Base-by-base conservation (phyloP, 2,329 filamentous ascomycete genomes). In the Lachnellula subtilissima region DNA sequence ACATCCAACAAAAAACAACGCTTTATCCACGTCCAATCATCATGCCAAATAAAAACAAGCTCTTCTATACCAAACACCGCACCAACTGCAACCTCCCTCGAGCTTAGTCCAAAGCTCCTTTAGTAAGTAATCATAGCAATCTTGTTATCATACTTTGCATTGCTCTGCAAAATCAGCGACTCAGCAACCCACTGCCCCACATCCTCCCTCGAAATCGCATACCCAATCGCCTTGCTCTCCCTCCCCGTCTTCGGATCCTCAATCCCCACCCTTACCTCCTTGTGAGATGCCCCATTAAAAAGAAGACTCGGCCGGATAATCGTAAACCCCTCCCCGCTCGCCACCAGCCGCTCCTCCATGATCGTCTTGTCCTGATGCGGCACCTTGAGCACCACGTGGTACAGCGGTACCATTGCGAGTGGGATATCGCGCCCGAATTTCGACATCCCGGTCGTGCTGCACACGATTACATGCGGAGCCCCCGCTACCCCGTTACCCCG, bases 361-460 rank as follows among this genome's bases (percentile, higher is more conserved):
- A 63, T 67, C 36, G 61, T 63, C 68, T 80, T 81, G 61, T 81
- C 78, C 15, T 53, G 62, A 61, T 78, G 77, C 7, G 78, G 74
- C 28, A 69, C 68, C 43, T 64, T 63, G 4, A 80, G 67, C 28
- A 73, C 47, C 25, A 68, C 53, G 9, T 70, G 64, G 61, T 80
- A 80, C 11, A 80, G 59, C 0, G 76, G 76, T 3, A 69, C 37
- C 58, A 76, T 65, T 0, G 70, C 54, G 3, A 78, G 42, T 2
- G 78, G 77, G 39, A 76, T 64, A 54, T 79, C 78, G 0, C 74
- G 64, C 14, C 65, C 71, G 39, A 62, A 51, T 11, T 63, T 54
- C n/a, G 65, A 71, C 47, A 78, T 68, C 45, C 78, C 77, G 1
- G 73, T 77, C 39, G 72, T 72, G 62, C 72, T 74, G 52, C 75